Percentiles rank a stretch among this genome's conserved stretches.
phyloP scores from a whole-genome alignment of 495 filamentous ascomycete genomes.

The Podospora pseudocomata region DNA sequence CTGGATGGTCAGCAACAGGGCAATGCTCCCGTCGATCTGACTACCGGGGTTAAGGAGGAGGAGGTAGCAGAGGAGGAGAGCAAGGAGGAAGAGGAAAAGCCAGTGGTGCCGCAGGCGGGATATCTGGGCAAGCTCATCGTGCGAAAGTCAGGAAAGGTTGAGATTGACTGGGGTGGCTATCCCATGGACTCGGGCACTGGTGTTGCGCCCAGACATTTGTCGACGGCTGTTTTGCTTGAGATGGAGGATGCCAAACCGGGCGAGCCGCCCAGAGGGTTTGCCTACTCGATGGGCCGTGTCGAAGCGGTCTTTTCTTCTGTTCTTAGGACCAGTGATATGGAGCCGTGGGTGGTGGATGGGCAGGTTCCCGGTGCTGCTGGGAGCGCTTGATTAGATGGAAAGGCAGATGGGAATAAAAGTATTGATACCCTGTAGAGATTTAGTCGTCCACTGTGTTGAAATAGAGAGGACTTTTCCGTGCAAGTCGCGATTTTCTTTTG shows the following conservation, averaged over 20 bases:
- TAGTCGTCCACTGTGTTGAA: too few relatives aligned
- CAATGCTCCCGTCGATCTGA: conserved; percentile 32
- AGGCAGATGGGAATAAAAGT: background rate
- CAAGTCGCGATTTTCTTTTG: too few relatives aligned
- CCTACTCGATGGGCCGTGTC: conserved; percentile 55
- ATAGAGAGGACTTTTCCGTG: background rate
- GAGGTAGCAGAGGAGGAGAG: conserved; percentile 20
- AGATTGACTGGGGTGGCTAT: conserved; percentile 59
- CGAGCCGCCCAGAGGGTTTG: conserved; percentile 35
- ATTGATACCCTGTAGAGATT: background rate
- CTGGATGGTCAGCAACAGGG: conserved; percentile 19
- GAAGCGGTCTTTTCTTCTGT: conserved; percentile 48
- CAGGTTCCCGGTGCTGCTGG: background rate
- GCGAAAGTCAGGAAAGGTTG: conserved; percentile 56
- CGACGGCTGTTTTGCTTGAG: conserved; percentile 44
- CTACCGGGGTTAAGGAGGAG: conserved; percentile 2
- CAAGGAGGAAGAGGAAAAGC: conserved; percentile 19
- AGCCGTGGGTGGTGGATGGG: conserved; percentile 1
- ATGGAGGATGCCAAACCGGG: conserved; percentile 41
- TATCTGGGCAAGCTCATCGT: conserved; percentile 57
- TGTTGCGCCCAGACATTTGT: conserved; percentile 43
- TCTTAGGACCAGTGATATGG: background rate
- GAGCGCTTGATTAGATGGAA: background rate
- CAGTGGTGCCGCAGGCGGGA: conserved; percentile 33
- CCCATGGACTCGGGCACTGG: conserved; percentile 44